Evolutionary conservation across 2,329 filamentous ascomycete species (phyloP), one percentile per base, ranked within the genome.

Genomic region (Parastagonospora nodorum): DNA sequence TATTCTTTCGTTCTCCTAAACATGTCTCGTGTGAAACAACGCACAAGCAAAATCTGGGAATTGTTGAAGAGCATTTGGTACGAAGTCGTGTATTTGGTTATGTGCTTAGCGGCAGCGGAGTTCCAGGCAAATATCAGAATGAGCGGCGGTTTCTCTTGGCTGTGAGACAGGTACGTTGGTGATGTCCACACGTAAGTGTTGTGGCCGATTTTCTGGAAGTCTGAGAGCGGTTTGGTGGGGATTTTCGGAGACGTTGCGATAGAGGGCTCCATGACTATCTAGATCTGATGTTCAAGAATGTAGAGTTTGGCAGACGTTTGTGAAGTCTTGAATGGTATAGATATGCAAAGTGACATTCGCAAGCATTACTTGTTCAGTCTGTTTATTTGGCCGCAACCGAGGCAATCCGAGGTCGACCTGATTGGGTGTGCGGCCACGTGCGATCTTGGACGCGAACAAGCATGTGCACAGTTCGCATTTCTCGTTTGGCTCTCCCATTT

Each of bases 111-210:
- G 5, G 63, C 66, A 8, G 71, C 72, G 4, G 60, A 69, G 45
- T 71, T 72, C 72, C 72, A 74, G 1, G 69, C 50, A 45, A 67
- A 71, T 11, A 74, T 45, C 1, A 74, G 42, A 19, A 74, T 61
- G 2, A 74, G 58, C 0, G 67, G 65, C 8, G 55, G 57, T 48
- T 54, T 36, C 12, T 33, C 37, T 8, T 42, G 4, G 3, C 55
- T 24, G 32, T 47, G 42, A 3, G 60, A 42, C 2, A 50, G 47
- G 37, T 60, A 65, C 0, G 55, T 10, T 1, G 51, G 19, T 2
- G 68, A 57, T 11, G 67, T 68, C 58, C 63, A 69, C 40, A 74
- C 42, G 36, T 63, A 71, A 5, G 64, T 72, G 43, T 73, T 72
- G 54, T 71, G 55, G 15, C 68, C 69, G 41, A 74, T 66, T 14